Base-by-base conservation (phyloP, 1,284 basidiomycete species). In the Leccinum subatratum region DNA sequence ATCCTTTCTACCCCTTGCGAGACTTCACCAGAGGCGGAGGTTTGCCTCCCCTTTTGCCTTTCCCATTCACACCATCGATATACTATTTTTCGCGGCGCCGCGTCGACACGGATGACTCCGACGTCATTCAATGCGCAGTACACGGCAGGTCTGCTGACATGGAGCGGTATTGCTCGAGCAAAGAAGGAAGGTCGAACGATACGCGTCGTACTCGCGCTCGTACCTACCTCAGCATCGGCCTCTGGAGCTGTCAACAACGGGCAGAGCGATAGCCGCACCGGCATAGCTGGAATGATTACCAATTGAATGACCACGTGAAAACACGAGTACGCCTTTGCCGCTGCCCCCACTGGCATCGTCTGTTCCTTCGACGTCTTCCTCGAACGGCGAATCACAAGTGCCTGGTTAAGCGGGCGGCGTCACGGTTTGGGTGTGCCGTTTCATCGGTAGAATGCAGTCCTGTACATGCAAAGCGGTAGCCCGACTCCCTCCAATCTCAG, bases 21-120 rank as follows among this genome's bases (percentile, higher is more conserved):
- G 82, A 56, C 86, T 85, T 3, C 68, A 75, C n/a, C n/a, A n/a
- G n/a, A n/a, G 90, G 90, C 64, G 90, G 90, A 39, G 87, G 86
- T 12, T 75, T 83, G 39, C 79, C 82, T 51, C 78, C 79, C 9
- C 77, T 79, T 16, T 75, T 79, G 0, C 74, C 74, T 9, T 75
- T 79, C 64, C 73, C 78, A n/a, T 70, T 66, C 32, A 68, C 69
- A 2, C 67, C 68, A 3, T 71, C 69, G 28, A 74, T 68, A 25
- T 74, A 76, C 64, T 77, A 69, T 7, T 72, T 71, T 51, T 77
- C 75, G 25, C 68, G 73, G 60, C 74, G 85, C 63, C 73, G 83
- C 67, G 76, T 90, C 63, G 91, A 91, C 76, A 92, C 89, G 4
- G 89, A 92, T 75, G 90, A 91, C 74, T 89, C 86, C 28, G 86